Base-by-base conservation (phyloP, 805 yeast genomes). In the Kuraishia floccosa region DNA sequence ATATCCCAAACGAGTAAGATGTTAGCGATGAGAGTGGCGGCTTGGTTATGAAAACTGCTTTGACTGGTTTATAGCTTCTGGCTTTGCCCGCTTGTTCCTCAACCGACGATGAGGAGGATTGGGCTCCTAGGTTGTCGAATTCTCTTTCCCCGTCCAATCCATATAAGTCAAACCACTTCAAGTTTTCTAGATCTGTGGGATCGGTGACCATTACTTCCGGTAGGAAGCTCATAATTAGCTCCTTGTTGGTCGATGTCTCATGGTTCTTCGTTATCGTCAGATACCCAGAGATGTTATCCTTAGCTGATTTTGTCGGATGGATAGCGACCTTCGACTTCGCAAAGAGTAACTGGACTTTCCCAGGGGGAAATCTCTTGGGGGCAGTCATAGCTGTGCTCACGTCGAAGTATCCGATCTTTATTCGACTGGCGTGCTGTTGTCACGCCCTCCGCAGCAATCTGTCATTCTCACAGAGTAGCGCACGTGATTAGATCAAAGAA, bases 281-380 rank as follows among this genome's bases (percentile, higher is more conserved):
- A 43, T 68, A 84, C 2, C 98, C 98, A 0, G 80, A 54, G 14
- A 89, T 60, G 47, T 89, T 87, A 46, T 89, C 95, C 31, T 62
- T 63, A 18, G 83, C 68, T 14, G 76, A 65, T 9, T 69, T 60
- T 0, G 91, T 71, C 3, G 94, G 93, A 52, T 91, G 98, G 3
- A 87, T 67, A 50, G 74, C 86, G 5, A 81, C 91, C 47, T 80
- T 76, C 2, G 85, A 68, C 46, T 78, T 80, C 19, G 56, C 66
- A 41, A 60, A 72, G 11, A 71, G 46, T 29, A 72, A 43, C 39
- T 68, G 71, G 4, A 62, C 71, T 39, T 65, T 67, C 21, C 35
- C 41, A 9, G 22, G 17, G 5, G 31, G 31, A 23, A 30, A 30
- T 14, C 5, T 13, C 23, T 10, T 9, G 12, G 22, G n/a, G 24